Evolutionary conservation across 2,329 filamentous ascomycete genomes (phyloP), one percentile per base, ranked within the genome.

Genomic region (Ophiostoma australiae): DNA sequence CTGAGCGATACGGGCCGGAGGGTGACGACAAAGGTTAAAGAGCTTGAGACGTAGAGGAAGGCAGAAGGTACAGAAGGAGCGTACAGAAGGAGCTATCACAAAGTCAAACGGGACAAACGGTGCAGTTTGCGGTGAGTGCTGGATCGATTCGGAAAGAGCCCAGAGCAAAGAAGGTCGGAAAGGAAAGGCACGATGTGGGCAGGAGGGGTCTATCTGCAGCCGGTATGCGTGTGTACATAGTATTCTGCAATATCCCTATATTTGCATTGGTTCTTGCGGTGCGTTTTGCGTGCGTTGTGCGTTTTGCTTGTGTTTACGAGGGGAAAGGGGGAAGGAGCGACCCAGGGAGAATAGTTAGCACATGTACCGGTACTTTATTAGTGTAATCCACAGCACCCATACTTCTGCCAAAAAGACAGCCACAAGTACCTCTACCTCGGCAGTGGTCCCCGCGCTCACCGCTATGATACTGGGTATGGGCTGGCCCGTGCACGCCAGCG

Each of bases 401-500:
- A 2, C 27, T 6, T 27, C 11, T 6, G 3, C 2, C 31, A 61
- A 31, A 27, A 4, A 13, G 8, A 4, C 11, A 17, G 2, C 20
- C 4, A 44, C 3, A 39, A 23, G 70, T 71, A 71, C 23, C 31
- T 33, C 31, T 63, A 35, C 61, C 27, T 35, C 35, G 11, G 35
- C 23, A 20, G 6, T 48, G 4, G 33, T 58, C 68, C 67, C 67
- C 69, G 58, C 70, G 66, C 72, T 72, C 72, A 70, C 72, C 69
- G 69, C 72, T 70, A 48, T 23, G 55, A 27, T 65, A 44, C 69
- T 69, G 65, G 48, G n/a, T 11, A 48, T 55, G 70, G 71, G 68
- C 37, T 72, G 71, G 73, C 67, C 73, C 72, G 72, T 73, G 73
- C 72, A 69, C 67, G 67, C 70, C 71, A 73, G 55, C 65, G 70